phyloP scores from a whole-genome alignment of 108 stramenopile species.

The Stephanodiscus minutulus region DNA sequence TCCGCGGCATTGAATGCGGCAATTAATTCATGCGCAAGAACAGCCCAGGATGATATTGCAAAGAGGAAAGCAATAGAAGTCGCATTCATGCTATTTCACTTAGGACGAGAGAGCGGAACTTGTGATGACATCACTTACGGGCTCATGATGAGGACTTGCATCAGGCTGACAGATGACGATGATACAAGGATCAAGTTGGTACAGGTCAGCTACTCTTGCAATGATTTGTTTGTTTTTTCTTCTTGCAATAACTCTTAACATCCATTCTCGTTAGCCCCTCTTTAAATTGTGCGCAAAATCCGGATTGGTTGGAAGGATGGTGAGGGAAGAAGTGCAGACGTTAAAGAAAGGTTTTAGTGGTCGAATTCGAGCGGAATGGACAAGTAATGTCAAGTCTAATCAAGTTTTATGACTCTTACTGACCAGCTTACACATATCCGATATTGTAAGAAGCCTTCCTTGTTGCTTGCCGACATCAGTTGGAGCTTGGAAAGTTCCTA shows the following conservation, averaged over 20 bases:
- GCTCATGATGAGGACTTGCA: constrained; percentile 38
- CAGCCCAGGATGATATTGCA: constrained; percentile 4
- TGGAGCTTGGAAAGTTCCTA: no score
- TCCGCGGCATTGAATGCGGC: constrained; percentile 35
- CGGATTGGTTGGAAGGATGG: constrained; percentile 42
- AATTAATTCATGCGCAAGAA: constrained; percentile 38
- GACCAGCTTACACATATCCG: no score
- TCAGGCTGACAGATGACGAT: constrained; percentile 37
- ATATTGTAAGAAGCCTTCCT: no score
- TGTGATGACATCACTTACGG: constrained; percentile 36
- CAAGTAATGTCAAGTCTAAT: constrained; percentile 23
- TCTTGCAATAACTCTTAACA: not conserved
- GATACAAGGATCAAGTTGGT: constrained; percentile 31
- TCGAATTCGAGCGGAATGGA: constrained; percentile 23
- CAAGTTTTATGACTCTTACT: not conserved
- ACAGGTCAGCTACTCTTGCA: constrained; percentile 21
- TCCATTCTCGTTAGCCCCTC: constrained; percentile 10
- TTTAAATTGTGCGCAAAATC: constrained; percentile 39
- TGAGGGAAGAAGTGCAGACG: constrained; percentile 28
- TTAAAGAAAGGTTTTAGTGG: constrained; percentile 19
- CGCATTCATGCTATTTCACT: constrained; percentile 25
- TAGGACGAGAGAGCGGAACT: constrained; percentile 11
- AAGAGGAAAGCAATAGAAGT: constrained; percentile 35
- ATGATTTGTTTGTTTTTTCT: not conserved
- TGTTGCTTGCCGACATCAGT: no score